Base-by-base conservation (phyloP, 23 red algal species). In the Gracilariopsis chorda region DNA sequence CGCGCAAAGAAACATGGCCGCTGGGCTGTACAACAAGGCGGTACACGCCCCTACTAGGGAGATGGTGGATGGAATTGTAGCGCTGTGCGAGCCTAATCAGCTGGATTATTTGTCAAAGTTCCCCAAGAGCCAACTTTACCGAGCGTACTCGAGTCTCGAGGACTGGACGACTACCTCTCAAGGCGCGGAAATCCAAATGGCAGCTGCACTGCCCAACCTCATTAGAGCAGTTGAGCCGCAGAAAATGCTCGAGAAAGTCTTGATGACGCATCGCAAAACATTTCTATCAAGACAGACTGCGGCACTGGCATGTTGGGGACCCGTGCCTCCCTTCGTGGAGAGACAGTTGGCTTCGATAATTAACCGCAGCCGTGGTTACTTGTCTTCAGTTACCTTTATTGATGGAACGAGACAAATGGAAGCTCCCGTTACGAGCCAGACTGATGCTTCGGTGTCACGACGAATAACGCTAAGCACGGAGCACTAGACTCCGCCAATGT, bases 151-250 rank as follows among this genome's bases (percentile, higher is more conserved):
- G n/a, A 48, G 58, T 3, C 42, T 85, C 7, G 29, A 85, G 42
- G 80, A 85, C 1, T 27, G 41, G 9, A 44, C 16, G 0, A 70
- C 21, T 28, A 48, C 57, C 13, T 85, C 80, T 0, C 80, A 69
- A 48, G 80, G 59, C 7, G 62, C 80, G 12, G 80, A 85, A 32
- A 69, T 33, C 28, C 80, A 85, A 48, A 85, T 85, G 58, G 5
- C 32, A 2, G 80, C 80, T 4, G 13, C 80, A 41, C 24, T 85
- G 5, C 6, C 0, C 4, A 85, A 85, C n/a, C 0, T 48, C 19
- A 69, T 85, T 52, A 25, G 59, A 46, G 9, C 0, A 6, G 80
- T 85, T 21, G 62, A 85, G 27, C 80, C 80, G 20, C 1, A 85
- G 47, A 14, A 7, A 48, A 85, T 85, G 56, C 36, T 85, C 8